Evolutionary conservation across 345 rosid genomes (phyloP).

Genomic region (Linum tenue): DNA sequence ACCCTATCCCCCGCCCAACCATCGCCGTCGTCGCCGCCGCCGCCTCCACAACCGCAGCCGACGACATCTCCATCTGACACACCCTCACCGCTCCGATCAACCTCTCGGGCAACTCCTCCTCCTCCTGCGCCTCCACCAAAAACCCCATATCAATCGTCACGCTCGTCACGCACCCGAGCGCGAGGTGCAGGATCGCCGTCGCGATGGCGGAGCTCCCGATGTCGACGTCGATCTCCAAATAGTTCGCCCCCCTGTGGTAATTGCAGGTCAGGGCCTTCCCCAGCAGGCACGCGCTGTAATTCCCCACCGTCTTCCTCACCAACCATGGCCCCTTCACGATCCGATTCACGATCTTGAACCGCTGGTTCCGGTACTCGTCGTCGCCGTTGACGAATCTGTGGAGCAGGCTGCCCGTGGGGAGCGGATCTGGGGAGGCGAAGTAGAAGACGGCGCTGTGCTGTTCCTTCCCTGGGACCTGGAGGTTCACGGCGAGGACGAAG

Average conservation of each 20-base stretch:
- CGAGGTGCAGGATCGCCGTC: constrained; percentile 58
- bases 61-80: constrained; percentile 82
- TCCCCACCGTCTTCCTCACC: constrained; percentile 73
- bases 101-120: constrained; percentile 77
- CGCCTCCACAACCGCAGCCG: constrained; percentile 50
- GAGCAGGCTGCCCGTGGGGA: constrained; percentile 51
- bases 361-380: constrained; percentile 66
- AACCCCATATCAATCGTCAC: constrained; percentile 89
- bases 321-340: constrained; percentile 94
- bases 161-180: constrained; percentile 68
- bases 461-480: constrained; percentile 85
- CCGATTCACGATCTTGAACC: constrained; percentile 83
- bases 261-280: constrained; percentile 71
- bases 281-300: constrained; percentile 63
- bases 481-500: constrained; percentile 73
- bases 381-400: constrained; percentile 65
- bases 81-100: constrained; percentile 77
- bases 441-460: constrained; percentile 79
- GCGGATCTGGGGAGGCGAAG: constrained; percentile 67
- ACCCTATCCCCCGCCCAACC: constrained; percentile 32
- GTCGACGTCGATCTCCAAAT: constrained; percentile 81
- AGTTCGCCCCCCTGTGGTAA: constrained; percentile 68
- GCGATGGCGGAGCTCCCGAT: constrained; percentile 71
- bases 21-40: constrained; percentile 13
- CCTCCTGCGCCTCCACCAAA: constrained; percentile 65